Evolutionary conservation across 73 alveolate genomes (phyloP).

Genomic region (Paramecium primaurelia): DNA sequence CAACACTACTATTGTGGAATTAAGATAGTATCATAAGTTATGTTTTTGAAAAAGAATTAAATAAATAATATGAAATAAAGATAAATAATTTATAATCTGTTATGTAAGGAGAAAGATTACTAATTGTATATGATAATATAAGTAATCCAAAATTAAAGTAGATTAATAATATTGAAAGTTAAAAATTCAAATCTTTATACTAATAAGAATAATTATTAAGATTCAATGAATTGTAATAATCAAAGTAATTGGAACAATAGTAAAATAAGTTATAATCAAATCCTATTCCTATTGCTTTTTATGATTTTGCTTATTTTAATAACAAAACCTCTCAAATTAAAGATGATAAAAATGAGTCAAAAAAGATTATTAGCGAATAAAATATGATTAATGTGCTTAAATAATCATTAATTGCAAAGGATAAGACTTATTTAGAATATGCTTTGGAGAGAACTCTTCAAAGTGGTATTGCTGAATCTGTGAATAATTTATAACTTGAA

Average conservation of each 20-base stretch:
- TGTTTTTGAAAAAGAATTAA: neutral
- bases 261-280: neutral
- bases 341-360: neutral
- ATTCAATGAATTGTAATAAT: neutral
- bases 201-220: neutral
- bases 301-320: neutral
- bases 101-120: neutral
- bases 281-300: neutral
- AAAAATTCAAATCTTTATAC: neutral
- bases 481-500: neutral
- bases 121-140: neutral
- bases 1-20: neutral
- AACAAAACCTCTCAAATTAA: neutral
- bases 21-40: neutral
- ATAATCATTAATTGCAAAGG: neutral
- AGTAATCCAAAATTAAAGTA: neutral
- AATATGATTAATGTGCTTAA: neutral
- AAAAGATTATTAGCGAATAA: neutral
- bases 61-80: neutral
- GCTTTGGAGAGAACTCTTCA: neutral
- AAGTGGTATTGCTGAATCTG: neutral
- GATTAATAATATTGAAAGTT: neutral
- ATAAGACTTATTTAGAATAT: neutral
- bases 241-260: neutral
- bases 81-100: neutral